These are phyloP conservation scores for Fusarium poae DNA, from an alignment of 2,329 filamentous ascomycete species.

Conservation along the genomic window DNA sequence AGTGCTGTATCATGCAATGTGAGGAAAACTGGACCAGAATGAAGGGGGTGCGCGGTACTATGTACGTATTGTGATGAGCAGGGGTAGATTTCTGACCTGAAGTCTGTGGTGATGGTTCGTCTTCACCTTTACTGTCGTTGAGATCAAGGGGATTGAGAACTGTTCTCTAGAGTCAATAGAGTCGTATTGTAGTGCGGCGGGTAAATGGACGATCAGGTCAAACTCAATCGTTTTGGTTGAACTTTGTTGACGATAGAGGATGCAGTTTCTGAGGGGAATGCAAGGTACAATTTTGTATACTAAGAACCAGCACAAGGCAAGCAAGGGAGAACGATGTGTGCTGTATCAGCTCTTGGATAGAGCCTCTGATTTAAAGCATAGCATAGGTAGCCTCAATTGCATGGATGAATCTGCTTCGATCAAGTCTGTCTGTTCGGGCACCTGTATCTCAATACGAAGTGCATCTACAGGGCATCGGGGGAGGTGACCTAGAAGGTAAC, in stretches of 20 bases:
- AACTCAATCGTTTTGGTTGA: slow-evolving; percentile 35
- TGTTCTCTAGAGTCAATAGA: not conserved
- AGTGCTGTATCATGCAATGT: slow-evolving; percentile 1
- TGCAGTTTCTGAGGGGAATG: not conserved
- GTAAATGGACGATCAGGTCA: slow-evolving; percentile 15
- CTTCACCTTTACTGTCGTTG: not conserved
- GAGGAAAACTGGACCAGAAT: slow-evolving; percentile 32
- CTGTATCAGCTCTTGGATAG: not conserved
- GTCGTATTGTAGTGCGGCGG: slow-evolving; percentile 6
- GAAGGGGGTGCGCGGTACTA: slow-evolving; percentile 24
- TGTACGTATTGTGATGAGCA: slow-evolving; percentile 19
- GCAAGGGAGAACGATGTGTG: not conserved
- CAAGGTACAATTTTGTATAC: not conserved
- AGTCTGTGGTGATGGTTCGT: slow-evolving; percentile 24
- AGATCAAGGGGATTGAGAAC: not conserved
- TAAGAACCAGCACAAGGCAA: not conserved
- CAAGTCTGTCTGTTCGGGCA: not conserved
- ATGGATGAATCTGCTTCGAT: slow-evolving; percentile 1
- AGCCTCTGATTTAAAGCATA: no score
- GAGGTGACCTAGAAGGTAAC: slow-evolving; percentile 22
- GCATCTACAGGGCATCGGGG: not conserved
- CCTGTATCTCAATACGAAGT: slow-evolving; percentile 10
- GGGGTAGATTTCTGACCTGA: slow-evolving; percentile 22
- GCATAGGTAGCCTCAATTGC: not conserved
- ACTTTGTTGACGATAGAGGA: slow-evolving; percentile 12